Percentiles rank a stretch among this genome's conserved stretches.
Evolutionary conservation across 108 stramenopile species (phyloP).

Genomic region (Epipyxis sp.): DNA sequence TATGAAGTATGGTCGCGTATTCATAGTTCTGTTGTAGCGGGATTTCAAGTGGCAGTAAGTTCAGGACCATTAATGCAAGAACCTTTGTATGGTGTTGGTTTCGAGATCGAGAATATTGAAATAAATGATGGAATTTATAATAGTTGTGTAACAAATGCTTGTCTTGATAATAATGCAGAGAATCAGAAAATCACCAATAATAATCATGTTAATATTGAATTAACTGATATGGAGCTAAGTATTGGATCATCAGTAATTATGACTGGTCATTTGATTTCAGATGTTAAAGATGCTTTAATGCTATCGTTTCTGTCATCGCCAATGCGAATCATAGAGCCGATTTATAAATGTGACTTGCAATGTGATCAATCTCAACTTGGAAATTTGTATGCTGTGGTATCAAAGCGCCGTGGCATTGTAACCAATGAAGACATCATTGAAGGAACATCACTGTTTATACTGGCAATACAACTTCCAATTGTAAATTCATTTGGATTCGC

Average conservation of each 20-base stretch:
- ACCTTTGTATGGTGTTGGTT: slow-evolving; percentile 70
- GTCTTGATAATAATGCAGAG: no score
- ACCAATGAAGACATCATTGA: slow-evolving; percentile 81
- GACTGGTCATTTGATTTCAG: slow-evolving; percentile 19
- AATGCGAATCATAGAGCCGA: slow-evolving; percentile 70
- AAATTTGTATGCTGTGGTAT: slow-evolving; percentile 69
- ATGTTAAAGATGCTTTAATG: slow-evolving; percentile 45
- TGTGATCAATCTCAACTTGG: slow-evolving; percentile 72
- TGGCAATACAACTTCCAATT: slow-evolving; percentile 75
- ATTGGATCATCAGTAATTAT: neutral
- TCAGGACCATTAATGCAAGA: slow-evolving; percentile 81
- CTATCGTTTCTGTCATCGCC: slow-evolving; percentile 72
- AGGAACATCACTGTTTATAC: slow-evolving; percentile 73
- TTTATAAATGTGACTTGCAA: slow-evolving; percentile 71
- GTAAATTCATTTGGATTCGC: slow-evolving; percentile 77
- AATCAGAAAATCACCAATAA: no score
- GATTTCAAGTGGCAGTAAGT: slow-evolving; percentile 71
- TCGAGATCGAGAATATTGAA: slow-evolving; percentile 64
- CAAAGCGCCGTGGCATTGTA: slow-evolving; percentile 78
- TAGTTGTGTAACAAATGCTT: slow-evolving; percentile 9
- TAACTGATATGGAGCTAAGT: no score
- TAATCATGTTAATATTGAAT: no score
- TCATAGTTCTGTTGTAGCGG: slow-evolving; percentile 49
- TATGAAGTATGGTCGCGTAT: slow-evolving; percentile 19
- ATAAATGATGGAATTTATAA: neutral